Evolutionary conservation across 1,284 basidiomycete species (phyloP).

Genomic region (Cutaneotrichosporon sp.): DNA sequence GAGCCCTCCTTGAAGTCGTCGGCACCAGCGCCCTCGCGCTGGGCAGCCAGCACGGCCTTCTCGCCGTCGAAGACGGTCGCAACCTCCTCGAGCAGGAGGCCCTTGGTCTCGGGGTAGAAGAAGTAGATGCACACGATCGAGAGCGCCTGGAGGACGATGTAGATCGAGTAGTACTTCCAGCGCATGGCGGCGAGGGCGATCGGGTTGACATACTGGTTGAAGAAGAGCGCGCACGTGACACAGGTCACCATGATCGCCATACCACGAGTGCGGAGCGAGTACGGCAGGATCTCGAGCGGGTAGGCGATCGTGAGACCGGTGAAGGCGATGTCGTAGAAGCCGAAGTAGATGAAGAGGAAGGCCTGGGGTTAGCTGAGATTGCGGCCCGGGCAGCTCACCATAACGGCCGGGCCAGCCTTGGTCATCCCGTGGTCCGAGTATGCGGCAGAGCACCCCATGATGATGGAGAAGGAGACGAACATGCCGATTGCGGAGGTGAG

Average conservation of each 20-base stretch:
- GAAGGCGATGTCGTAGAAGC: conserved; percentile 17
- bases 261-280: conserved; percentile 22
- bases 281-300: conserved; percentile 31
- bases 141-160: conserved; percentile 26
- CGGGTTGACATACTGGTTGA: conserved; percentile 31
- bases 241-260: conserved; percentile 11
- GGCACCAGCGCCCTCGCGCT: background rate
- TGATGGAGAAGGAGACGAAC: conserved; percentile 26
- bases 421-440: conserved; percentile 25
- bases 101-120: conserved; percentile 34
- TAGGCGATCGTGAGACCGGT: conserved; percentile 23
- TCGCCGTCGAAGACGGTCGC: conserved; percentile 28
- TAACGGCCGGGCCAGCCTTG: conserved; percentile 27
- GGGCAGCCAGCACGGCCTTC: background rate
- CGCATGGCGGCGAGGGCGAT: conserved; percentile 29
- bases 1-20: background rate
- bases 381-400: background rate
- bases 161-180: conserved; percentile 44
- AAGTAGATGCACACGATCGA: conserved; percentile 24
- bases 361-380: conserved; percentile 1
- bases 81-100: conserved; percentile 31
- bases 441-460: conserved; percentile 22
- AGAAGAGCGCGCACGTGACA: conserved; percentile 2
- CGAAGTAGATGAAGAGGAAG: conserved; percentile 31
- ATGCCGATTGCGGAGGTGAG: conserved; percentile 25